Percentiles rank a stretch among this genome's conserved stretches.
Conservation (phyloP, 2,329 filamentous ascomycete genomes). For the Keithomyces neogunnii region DNA sequence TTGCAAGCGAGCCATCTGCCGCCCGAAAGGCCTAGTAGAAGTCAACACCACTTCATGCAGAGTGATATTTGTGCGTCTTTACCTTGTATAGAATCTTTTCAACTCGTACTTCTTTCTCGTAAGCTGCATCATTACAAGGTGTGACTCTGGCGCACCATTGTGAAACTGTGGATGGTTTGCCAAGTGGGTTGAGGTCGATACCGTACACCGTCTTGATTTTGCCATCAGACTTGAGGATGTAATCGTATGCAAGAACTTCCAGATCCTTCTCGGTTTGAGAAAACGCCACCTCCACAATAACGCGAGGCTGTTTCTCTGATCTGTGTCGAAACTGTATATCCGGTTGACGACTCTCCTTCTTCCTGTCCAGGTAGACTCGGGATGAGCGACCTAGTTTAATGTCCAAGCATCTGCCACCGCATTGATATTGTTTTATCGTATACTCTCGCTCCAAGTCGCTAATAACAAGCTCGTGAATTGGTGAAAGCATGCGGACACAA, state of each 20-base stretch:
- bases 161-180: slow-evolving; percentile 1
- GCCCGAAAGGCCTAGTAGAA: not conserved
- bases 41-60: not conserved
- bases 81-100: not conserved
- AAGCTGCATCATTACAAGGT: not conserved
- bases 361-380: not conserved
- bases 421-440: not conserved
- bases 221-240: slow-evolving; percentile 2
- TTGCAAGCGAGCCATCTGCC: slow-evolving; percentile 1
- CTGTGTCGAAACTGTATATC: not conserved
- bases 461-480: not conserved
- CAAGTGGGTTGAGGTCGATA: not conserved
- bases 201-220: slow-evolving; percentile 1
- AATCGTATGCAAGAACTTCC: not conserved
- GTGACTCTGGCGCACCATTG: slow-evolving; percentile 1
- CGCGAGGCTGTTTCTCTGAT: not conserved
- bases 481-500: slow-evolving; percentile 2
- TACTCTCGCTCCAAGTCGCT: not conserved
- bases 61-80: not conserved
- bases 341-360: not conserved
- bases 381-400: not conserved
- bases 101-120: slow-evolving; percentile 3
- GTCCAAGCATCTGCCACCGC: not conserved
- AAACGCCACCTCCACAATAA: slow-evolving; percentile 1
- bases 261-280: slow-evolving; percentile 1